Conservation (phyloP, 371 early-diverging fungal species). For the Mycotypha africana region DNA sequence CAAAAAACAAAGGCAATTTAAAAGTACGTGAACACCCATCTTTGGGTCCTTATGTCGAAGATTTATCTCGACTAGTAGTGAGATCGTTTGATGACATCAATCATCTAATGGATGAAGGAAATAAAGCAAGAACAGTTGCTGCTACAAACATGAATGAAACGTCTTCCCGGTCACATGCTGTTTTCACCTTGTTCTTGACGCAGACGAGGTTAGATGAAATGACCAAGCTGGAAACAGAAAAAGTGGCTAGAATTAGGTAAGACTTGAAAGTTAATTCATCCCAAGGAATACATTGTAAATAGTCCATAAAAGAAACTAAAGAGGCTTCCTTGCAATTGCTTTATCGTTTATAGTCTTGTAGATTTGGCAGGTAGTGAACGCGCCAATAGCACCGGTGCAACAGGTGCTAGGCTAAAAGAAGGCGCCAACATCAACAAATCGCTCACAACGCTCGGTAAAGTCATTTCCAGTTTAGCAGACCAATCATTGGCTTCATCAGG, state of each 20-base stretch:
- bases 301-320: too few relatives aligned
- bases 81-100: slow-evolving; percentile 71
- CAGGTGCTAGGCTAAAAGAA: slow-evolving; percentile 94
- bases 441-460: slow-evolving; percentile 95
- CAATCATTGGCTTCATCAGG: slow-evolving; percentile 38
- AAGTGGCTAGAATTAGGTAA: slow-evolving; percentile 67
- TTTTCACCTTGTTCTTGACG: slow-evolving; percentile 84
- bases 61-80: slow-evolving; percentile 82
- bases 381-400: slow-evolving; percentile 92
- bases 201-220: slow-evolving; percentile 55
- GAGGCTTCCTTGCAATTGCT: neutral
- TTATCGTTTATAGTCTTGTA: slow-evolving; percentile 47
- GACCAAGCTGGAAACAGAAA: slow-evolving; percentile 66
- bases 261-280: neutral
- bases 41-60: slow-evolving; percentile 90
- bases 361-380: slow-evolving; percentile 97
- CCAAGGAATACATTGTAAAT: too few relatives aligned
- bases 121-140: slow-evolving; percentile 87
- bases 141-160: slow-evolving; percentile 96
- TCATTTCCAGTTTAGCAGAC: slow-evolving; percentile 93
- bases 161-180: slow-evolving; percentile 92
- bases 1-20: slow-evolving; percentile 72
- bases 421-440: slow-evolving; percentile 98
- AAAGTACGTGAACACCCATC: slow-evolving; percentile 87
- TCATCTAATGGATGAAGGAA: slow-evolving; percentile 84